phyloP scores from a whole-genome alignment of 73 alveolate genomes.

The Symbiodinium natans region DNA sequence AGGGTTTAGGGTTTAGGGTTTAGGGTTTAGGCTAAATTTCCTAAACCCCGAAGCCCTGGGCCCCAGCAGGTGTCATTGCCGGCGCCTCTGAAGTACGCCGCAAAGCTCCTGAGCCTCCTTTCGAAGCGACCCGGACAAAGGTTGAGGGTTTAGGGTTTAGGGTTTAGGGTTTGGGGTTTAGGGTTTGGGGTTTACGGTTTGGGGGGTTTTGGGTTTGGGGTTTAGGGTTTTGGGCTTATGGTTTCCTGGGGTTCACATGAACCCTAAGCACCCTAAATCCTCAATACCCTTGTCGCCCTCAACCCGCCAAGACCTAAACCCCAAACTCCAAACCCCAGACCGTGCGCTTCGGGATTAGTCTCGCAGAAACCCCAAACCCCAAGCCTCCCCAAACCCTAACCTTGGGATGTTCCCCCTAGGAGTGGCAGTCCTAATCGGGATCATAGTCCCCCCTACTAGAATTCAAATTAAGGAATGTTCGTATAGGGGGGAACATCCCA shows the following conservation, averaged over 20 bases:
- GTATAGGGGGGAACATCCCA: too few species aligned
- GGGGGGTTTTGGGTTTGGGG: not conserved
- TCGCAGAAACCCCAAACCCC: too few species aligned
- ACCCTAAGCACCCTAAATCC: too few species aligned
- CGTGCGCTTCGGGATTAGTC: too few species aligned
- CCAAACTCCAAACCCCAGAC: too few species aligned
- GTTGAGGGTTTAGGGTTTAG: not conserved
- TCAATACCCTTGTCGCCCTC: too few species aligned
- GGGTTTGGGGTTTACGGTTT: not conserved
- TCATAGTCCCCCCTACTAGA: too few species aligned
- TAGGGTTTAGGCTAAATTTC: not conserved
- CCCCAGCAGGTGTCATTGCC: slow-evolving; percentile 32
- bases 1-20: not conserved
- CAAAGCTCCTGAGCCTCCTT: slow-evolving; percentile 60
- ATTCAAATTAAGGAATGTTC: too few species aligned
- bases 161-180: not conserved
- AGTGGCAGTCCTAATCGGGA: too few species aligned
- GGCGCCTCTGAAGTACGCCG: slow-evolving; percentile 61
- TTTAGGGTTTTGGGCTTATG: not conserved
- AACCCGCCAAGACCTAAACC: too few species aligned
- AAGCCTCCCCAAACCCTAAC: too few species aligned
- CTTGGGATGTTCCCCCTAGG: too few species aligned
- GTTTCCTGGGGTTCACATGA: not conserved
- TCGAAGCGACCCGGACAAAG: not conserved
- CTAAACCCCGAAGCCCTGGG: not conserved